phyloP scores from a whole-genome alignment of 495 filamentous ascomycete species.

The Aspergillus avenaceus region DNA sequence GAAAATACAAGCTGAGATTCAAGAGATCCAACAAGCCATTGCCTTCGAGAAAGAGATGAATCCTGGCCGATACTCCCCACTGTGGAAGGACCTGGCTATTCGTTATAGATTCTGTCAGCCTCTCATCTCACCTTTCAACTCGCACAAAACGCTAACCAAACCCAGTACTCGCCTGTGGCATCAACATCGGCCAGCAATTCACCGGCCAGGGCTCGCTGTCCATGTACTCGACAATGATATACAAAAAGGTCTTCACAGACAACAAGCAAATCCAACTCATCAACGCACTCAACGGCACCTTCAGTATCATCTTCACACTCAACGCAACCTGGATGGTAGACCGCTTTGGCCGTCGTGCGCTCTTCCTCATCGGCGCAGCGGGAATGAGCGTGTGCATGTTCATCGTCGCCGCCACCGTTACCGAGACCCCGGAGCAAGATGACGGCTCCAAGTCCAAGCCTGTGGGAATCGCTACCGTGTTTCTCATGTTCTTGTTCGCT shows the following conservation, averaged over 20 bases:
- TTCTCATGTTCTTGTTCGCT: slow-evolving; percentile 56
- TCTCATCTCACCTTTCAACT: no score
- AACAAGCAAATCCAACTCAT: slow-evolving; percentile 53
- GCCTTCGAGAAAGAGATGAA: no score
- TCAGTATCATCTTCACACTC: slow-evolving; percentile 58
- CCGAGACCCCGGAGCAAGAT: slow-evolving; percentile 42
- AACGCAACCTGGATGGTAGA: slow-evolving; percentile 65
- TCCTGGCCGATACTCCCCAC: no score
- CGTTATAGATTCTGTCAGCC: no score
- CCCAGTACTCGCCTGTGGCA: slow-evolving; percentile 43
- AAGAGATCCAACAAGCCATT: no score
- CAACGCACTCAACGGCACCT: slow-evolving; percentile 64
- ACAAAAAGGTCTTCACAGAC: slow-evolving; percentile 52
- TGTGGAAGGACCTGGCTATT: no score
- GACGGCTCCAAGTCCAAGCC: slow-evolving; percentile 46
- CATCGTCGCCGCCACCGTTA: slow-evolving; percentile 56
- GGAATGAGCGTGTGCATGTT: slow-evolving; percentile 63
- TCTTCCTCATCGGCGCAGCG: slow-evolving; percentile 61
- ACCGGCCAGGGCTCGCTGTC: slow-evolving; percentile 57
- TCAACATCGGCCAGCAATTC: slow-evolving; percentile 56
- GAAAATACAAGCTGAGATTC: no score
- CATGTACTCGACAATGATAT: slow-evolving; percentile 55
- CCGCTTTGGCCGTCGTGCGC: slow-evolving; percentile 59
- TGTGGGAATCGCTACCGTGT: slow-evolving; percentile 57
- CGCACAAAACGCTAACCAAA: no score